phyloP scores from a whole-genome alignment of 805 yeast species.

The Diddensiella santjacobensis region DNA sequence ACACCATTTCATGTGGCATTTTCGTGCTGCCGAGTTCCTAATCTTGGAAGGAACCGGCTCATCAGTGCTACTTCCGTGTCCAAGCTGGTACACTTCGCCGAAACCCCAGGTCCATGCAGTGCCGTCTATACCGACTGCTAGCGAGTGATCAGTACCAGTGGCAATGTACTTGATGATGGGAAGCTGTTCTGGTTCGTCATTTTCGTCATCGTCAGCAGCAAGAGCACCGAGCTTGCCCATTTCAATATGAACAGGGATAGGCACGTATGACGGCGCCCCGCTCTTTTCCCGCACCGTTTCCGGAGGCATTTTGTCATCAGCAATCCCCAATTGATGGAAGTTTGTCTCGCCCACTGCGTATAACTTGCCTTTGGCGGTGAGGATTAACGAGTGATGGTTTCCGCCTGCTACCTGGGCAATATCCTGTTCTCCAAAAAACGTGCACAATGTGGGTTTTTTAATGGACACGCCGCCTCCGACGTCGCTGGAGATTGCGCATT shows the following conservation, averaged over 20 bases:
- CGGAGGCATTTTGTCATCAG: constrained; percentile 60
- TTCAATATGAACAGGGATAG: constrained; percentile 69
- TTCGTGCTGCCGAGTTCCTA: constrained; percentile 88
- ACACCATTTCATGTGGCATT: constrained; percentile 61
- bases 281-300: constrained; percentile 72
- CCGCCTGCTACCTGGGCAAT: constrained; percentile 78
- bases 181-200: constrained; percentile 24
- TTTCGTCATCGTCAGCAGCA: constrained; percentile 17
- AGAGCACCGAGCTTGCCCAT: constrained; percentile 29
- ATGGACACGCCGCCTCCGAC: constrained; percentile 63
- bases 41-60: constrained; percentile 85
- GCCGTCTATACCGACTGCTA: constrained; percentile 76
- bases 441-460: constrained; percentile 68
- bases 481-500: constrained; percentile 78
- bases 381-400: constrained; percentile 86
- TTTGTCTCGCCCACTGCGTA: constrained; percentile 89
- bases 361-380: constrained; percentile 67
- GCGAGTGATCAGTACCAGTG: constrained; percentile 88
- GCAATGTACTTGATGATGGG: constrained; percentile 61
- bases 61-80: constrained; percentile 74
- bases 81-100: constrained; percentile 94
- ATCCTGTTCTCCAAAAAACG: constrained; percentile 54
- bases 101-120: constrained; percentile 94
- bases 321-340: constrained; percentile 87
- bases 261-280: constrained; percentile 75